Conservation (phyloP, 2,329 filamentous ascomycete genomes). For the Lachnellula arida region DNA sequence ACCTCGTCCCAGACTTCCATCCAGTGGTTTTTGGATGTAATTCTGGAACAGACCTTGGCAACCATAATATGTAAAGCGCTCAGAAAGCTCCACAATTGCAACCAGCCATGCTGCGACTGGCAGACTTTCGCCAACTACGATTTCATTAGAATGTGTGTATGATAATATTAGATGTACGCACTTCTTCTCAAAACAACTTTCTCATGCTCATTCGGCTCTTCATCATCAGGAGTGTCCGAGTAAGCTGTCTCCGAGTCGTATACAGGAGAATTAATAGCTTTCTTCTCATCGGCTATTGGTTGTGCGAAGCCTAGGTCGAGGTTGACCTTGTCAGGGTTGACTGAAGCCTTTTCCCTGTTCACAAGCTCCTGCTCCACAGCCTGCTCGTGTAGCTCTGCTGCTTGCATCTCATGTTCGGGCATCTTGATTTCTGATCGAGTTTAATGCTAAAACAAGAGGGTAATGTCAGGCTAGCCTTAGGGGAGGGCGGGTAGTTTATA, state of each 20-base stretch:
- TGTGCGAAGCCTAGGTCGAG: slow-evolving; percentile 11
- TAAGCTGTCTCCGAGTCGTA: slow-evolving; percentile 5
- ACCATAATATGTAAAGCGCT: slow-evolving; percentile 62
- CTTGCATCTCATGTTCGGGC: slow-evolving; percentile 20
- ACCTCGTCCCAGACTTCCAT: slow-evolving; percentile 31
- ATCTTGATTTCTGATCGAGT: slow-evolving; percentile 5
- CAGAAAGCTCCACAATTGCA: slow-evolving; percentile 58
- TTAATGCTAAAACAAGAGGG: neutral
- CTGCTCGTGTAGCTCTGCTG: slow-evolving; percentile 15
- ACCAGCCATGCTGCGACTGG: slow-evolving; percentile 37
- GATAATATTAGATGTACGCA: neutral
- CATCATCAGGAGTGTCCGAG: slow-evolving; percentile 14
- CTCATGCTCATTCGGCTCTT: slow-evolving; percentile 16
- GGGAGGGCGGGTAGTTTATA: neutral
- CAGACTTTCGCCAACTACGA: slow-evolving; percentile 12
- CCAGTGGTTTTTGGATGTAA: slow-evolving; percentile 47
- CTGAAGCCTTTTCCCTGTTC: slow-evolving; percentile 4
- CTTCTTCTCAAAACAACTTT: slow-evolving; percentile 14
- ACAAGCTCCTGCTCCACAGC: slow-evolving; percentile 12
- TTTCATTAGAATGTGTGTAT: neutral
- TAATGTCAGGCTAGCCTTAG: neutral
- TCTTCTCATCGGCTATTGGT: slow-evolving; percentile 5
- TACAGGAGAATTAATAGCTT: neutral
- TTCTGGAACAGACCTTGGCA: slow-evolving; percentile 58
- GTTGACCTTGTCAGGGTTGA: slow-evolving; percentile 12